Conservation (phyloP, 1,284 basidiomycete species). For the Laetiporus sulphureus region DNA sequence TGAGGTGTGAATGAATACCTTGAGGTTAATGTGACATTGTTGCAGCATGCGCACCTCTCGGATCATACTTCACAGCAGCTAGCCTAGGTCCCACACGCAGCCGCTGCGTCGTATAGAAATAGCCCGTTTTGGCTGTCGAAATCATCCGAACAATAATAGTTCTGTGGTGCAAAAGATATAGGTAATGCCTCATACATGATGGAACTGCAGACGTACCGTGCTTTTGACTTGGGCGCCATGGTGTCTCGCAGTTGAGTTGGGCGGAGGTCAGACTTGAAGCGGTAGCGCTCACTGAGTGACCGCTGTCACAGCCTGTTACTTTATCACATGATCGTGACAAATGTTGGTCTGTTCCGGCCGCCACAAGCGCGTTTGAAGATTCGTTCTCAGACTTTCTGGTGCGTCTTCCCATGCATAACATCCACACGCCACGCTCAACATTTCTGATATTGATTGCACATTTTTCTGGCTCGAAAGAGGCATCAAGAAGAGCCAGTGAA, state of each 20-base stretch:
- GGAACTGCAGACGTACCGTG: slow-evolving; percentile 32
- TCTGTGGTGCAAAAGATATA: slow-evolving; percentile 32
- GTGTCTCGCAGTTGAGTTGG: neutral
- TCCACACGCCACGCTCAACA: no score
- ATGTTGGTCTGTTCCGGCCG: no score
- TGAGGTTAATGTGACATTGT: neutral
- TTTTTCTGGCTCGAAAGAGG: no score
- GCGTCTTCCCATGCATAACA: no score
- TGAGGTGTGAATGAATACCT: slow-evolving; percentile 21
- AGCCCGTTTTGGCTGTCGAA: slow-evolving; percentile 86
- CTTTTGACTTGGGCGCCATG: slow-evolving; percentile 49
- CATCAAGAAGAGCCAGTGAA: no score
- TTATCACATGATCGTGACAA: no score
- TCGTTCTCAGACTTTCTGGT: no score
- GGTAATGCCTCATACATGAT: neutral
- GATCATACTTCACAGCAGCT: slow-evolving; percentile 86
- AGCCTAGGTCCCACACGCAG: slow-evolving; percentile 66
- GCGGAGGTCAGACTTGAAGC: neutral
- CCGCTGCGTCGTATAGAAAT: slow-evolving; percentile 81
- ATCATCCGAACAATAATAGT: slow-evolving; percentile 81
- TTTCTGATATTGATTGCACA: no score
- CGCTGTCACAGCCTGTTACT: neutral
- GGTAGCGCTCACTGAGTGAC: neutral
- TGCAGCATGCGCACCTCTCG: slow-evolving; percentile 50
- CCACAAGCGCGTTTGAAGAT: no score